These are phyloP conservation scores for Arthrocladium fulminans DNA, from an alignment of 2,329 filamentous ascomycete species.

Conservation along the genomic window DNA sequence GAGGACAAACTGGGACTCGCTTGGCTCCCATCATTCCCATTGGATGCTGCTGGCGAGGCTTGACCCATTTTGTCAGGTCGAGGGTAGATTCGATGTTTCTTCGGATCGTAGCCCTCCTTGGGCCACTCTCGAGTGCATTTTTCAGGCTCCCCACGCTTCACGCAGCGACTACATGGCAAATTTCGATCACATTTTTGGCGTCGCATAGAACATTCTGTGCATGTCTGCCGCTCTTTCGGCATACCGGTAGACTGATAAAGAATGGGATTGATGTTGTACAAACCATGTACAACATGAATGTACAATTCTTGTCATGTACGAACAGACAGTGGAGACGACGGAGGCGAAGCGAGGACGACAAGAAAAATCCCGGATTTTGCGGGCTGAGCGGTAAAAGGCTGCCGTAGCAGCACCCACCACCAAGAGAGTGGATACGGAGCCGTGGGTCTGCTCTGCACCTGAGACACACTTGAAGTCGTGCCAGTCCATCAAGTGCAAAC, in stretches of 20 bases:
- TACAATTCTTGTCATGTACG: constrained; percentile 9
- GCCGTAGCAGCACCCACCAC: no score
- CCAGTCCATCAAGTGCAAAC: no score
- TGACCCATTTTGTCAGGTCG: constrained; percentile 7
- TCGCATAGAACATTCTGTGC: constrained; percentile 24
- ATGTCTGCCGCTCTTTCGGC: constrained; percentile 20
- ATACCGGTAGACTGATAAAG: background rate
- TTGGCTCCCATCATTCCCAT: background rate
- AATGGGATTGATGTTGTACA: background rate
- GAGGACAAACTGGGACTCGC: background rate
- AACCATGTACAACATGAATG: constrained; percentile 6
- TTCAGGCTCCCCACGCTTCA: constrained; percentile 31
- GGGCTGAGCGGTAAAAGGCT: no score
- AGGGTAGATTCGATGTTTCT: constrained; percentile 21
- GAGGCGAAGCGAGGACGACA: background rate
- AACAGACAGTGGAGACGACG: background rate
- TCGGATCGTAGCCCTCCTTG: constrained; percentile 21
- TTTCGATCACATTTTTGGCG: constrained; percentile 32
- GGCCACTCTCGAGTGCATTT: constrained; percentile 27
- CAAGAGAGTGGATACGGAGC: no score
- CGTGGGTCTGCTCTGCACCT: no score
- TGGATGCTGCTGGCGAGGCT: background rate
- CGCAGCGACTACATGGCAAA: constrained; percentile 33
- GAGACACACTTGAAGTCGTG: no score
- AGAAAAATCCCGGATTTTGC: no score